phyloP scores from a whole-genome alignment of 371 early-diverging fungal species.

The Apophysomyces elegans region DNA sequence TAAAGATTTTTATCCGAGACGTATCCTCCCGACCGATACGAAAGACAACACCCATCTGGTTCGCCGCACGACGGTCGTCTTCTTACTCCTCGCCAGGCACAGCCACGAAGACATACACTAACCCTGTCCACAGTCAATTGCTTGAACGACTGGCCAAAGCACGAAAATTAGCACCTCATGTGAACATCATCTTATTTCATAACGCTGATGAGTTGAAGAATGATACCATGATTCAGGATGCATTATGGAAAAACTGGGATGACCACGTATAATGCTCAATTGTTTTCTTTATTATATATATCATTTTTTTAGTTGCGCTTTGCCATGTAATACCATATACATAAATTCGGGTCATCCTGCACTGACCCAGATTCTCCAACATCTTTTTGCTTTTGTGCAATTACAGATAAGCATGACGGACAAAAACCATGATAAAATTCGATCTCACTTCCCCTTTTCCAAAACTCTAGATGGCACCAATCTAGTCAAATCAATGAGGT shows the following conservation, averaged over 20 bases:
- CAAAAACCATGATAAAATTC: too few relatives aligned
- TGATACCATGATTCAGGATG: conserved; percentile 31
- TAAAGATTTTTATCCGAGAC: conserved; percentile 87
- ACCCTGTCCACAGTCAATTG: conserved; percentile 17
- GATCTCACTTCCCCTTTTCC: too few relatives aligned
- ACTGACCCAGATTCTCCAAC: too few relatives aligned
- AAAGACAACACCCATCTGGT: neutral
- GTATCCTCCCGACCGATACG: conserved; percentile 34
- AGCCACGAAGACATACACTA: neutral
- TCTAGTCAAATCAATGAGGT: too few relatives aligned
- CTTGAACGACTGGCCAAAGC: conserved; percentile 35
- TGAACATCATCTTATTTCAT: conserved; percentile 39
- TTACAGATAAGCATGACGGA: too few relatives aligned
- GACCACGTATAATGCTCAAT: conserved; percentile 13
- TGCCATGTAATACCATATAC: too few relatives aligned
- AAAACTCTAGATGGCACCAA: too few relatives aligned
- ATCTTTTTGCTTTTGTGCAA: too few relatives aligned
- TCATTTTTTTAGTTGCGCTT: neutral
- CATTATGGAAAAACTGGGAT: conserved; percentile 43
- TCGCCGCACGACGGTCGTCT: neutral
- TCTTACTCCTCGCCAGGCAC: neutral
- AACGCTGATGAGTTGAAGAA: conserved; percentile 29
- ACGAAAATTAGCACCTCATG: conserved; percentile 20
- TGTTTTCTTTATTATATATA: neutral
- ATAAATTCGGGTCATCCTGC: too few relatives aligned